Evolutionary conservation across 768 basidiomycete species (phyloP), one percentile per base, ranked within the genome.

Genomic region (Cystofilobasidium bisporidii): DNA sequence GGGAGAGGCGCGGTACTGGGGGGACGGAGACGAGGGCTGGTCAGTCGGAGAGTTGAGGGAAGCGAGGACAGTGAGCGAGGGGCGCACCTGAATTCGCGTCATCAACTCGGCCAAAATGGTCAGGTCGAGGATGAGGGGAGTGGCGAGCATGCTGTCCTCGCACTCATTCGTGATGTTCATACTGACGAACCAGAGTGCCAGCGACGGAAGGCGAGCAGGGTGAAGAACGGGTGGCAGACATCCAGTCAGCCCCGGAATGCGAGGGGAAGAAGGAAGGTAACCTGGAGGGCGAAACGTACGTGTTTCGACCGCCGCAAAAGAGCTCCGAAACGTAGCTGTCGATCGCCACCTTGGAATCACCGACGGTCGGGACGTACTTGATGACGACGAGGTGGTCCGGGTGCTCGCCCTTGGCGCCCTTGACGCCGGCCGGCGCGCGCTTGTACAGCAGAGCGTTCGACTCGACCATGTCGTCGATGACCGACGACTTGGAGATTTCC

Each of bases 311-410:
- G 33, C 68, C 68, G 43, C 61, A 63, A 63, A 93, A 87, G 74
- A 98, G 92, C 82, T 98, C 93, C 15, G 90, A 93, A 79, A 92
- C 91, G 80, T 97, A 98, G 81, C 97, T 93, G 79, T 98, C 96
- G 81, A 98, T 91, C n/a, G 93, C 96, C 65, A 91, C 84, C 85
- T 97, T 98, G 66, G 89, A 90, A 80, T 98, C 96, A 45, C 94
- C 93, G 36, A 94, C 92, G 30, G 92, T 89, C 26, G 91, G 91
- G 2, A 97, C 87, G 72, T 94, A 94, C 82, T 94, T 94, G 56
- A 73, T 72, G 43, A 72, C 64, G 63, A 97, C 87, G 73, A 93
- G 83, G 76, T 99, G 94, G 78, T 97, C 93, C 33, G 94, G 94
- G 78, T 97, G 92, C 68, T 99, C 94, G 73, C 92, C 92, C 79